Base-by-base conservation (phyloP, 2,329 filamentous ascomycete genomes). In the Colletotrichum sp. region DNA sequence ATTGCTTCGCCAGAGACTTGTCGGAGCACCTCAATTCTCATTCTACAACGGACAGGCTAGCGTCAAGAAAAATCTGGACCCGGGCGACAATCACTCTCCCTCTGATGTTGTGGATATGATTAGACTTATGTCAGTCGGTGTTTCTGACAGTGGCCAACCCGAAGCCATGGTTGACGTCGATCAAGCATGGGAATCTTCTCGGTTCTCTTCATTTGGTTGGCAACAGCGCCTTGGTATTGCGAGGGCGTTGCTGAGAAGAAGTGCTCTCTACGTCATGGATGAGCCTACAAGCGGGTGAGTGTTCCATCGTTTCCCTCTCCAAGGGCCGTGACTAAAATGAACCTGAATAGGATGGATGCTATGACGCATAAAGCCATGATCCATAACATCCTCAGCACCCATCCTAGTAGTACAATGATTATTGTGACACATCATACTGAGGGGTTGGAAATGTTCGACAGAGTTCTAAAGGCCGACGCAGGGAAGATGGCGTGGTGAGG, bases 141-240 rank as follows among this genome's bases (percentile, higher is more conserved):
- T 62, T 0, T 32, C 59, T 0, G 28, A 32, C 18, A 0, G 5
- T 13, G 10, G 28, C 28, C 26, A n/a, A 0, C 28, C 28, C 1
- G 59, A 62, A 32, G 28, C 10, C 30, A 30, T 26, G 1, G 3
- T 62, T 32, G 59, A 62, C 7, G 12, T 62, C 18, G 59, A 62
- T 32, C 59, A 62, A 62, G 3, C 26, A 8, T 62, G 59, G 59
- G 59, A 62, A 30, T 34, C 9, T 18, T 62, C 59, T 18, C 10
- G 2, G 1, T 62, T 28, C 32, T 62, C 59, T n/a, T 62, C 28
- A 2, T 32, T 32, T 12, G 59, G 59, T 32, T 34, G 59, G 59
- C 59, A 62, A 26, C 59, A 62, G 59, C 24, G 59, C 18, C 59
- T 62, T 62, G 59, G 59, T 8, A 32, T 62, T 30, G 26, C 59